Percentiles rank a stretch among this genome's conserved stretches.
Conservation (phyloP, 208 protist genomes). For the Phytomonas sp. region DNA sequence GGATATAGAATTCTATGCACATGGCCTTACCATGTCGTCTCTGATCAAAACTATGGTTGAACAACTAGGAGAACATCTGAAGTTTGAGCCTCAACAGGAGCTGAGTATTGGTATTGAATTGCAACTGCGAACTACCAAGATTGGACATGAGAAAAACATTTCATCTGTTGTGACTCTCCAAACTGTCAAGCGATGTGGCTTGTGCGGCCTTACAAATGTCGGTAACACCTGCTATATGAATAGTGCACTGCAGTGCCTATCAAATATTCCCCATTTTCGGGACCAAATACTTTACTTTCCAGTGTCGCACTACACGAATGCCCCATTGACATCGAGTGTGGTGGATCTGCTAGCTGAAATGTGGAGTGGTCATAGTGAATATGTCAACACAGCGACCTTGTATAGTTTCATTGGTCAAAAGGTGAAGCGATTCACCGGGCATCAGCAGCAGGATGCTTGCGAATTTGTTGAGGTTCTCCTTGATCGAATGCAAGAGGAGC, state of each 20-base stretch:
- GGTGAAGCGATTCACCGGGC: constrained; percentile 51
- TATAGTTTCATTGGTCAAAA: constrained; percentile 46
- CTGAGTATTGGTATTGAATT: constrained; percentile 16
- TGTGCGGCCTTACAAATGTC: constrained; percentile 81
- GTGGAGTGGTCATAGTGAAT: constrained; percentile 41
- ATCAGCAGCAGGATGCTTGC: constrained; percentile 81
- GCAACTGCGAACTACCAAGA: constrained; percentile 14
- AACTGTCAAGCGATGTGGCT: constrained; percentile 25
- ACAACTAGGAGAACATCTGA: not conserved
- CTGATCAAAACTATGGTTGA: not conserved
- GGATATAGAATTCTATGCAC: not conserved
- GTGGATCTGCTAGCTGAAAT: constrained; percentile 39
- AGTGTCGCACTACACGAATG: constrained; percentile 44
- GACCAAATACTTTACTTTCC: constrained; percentile 50
- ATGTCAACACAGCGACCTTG: constrained; percentile 40
- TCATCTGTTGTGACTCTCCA: constrained; percentile 19
- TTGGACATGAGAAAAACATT: constrained; percentile 9
- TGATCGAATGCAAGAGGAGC: constrained; percentile 86
- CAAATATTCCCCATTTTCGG: constrained; percentile 71
- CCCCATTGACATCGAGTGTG: constrained; percentile 37
- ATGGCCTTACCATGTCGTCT: not conserved
- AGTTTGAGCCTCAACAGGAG: constrained; percentile 12
- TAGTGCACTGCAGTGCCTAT: constrained; percentile 82
- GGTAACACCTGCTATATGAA: constrained; percentile 94
- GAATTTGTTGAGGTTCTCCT: constrained; percentile 89